A percentile compares a stretch with the other conserved stretches of the same genome.
These are phyloP conservation scores for Aspergillus pseudotamarii DNA, from an alignment of 2,329 filamentous ascomycete genomes.

Conservation along the genomic window DNA sequence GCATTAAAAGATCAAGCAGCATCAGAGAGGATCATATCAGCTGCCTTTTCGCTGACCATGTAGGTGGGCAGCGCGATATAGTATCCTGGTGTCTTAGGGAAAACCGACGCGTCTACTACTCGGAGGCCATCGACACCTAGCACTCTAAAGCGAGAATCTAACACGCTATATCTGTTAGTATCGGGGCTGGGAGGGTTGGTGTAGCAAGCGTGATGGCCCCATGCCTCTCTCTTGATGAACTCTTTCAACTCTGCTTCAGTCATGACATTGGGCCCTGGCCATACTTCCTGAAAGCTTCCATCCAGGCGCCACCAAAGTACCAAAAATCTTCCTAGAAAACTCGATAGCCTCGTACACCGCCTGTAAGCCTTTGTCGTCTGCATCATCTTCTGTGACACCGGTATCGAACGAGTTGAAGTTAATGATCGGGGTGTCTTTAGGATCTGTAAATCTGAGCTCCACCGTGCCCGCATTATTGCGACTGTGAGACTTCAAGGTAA, in stretches of 20 bases:
- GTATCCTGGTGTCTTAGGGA: slow-evolving; percentile 58
- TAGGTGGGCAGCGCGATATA: slow-evolving; percentile 57
- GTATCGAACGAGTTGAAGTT: slow-evolving; percentile 60
- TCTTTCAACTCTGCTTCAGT: slow-evolving; percentile 51
- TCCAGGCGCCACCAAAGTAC: slow-evolving; percentile 44
- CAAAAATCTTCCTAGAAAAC: slow-evolving; percentile 53
- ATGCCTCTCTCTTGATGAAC: slow-evolving; percentile 54
- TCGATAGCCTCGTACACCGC: slow-evolving; percentile 61
- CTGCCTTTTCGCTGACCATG: slow-evolving; percentile 64
- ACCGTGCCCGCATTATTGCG: slow-evolving; percentile 66
- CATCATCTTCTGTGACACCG: slow-evolving; percentile 39
- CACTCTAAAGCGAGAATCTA: slow-evolving; percentile 61
- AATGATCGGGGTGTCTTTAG: slow-evolving; percentile 65
- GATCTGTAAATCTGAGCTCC: slow-evolving; percentile 61
- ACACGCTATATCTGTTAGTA: slow-evolving; percentile 55
- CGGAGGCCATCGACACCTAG: slow-evolving; percentile 57
- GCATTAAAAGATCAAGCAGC: background rate
- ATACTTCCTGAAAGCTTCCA: slow-evolving; percentile 49
- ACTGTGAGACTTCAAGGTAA: slow-evolving; percentile 61
- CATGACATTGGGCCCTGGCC: slow-evolving; percentile 46
- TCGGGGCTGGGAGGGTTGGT: slow-evolving; percentile 58
- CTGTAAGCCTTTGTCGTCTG: slow-evolving; percentile 54
- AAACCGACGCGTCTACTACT: slow-evolving; percentile 64
- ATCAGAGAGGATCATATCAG: slow-evolving; percentile 54
- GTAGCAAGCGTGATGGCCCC: slow-evolving; percentile 60